Evolutionary conservation across 164 flowering plant species (phyloP), one percentile per base, ranked within the genome.

Genomic region (Pachysandra terminalis): DNA sequence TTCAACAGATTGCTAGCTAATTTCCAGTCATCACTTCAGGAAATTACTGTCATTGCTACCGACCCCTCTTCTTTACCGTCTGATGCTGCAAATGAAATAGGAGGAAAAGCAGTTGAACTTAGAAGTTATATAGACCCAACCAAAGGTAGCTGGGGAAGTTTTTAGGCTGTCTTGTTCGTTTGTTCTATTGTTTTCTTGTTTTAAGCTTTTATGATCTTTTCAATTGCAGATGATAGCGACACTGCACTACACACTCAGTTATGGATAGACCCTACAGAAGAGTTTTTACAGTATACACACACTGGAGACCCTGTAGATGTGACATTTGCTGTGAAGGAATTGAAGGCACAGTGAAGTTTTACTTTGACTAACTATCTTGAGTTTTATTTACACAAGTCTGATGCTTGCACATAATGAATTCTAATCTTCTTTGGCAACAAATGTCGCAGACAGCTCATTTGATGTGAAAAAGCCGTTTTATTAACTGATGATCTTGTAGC

Each of bases 241-340:
- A 80, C 93, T 66, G 84, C 88, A 9, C 73, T 96, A 51, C 91
- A 96, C 76, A 96, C 99, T 68, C 98, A 93, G 72, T 81, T 96
- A 22, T 96, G 99, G 99, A 90, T 93, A 77, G 97, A 96, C 79
- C 99, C 99, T 59, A 56, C 75, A 16, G 98, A 96, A 80, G 99
- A 90, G 80, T 96, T 96, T 85, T 71, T 93, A 79, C 94, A 86
- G 65, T 95, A 93, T 78, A 68, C 68, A 56, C 99, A 96, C 79
- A 68, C 77, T 40, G 97, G 96, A 63, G 90, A 90, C 59, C 93
- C 99, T 35, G 89, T 88, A 37, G 99, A 96, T 79, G 87, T 96
- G 58, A 93, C 99, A 35, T 91, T 96, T 76, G 87, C 85, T 51
- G 83, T 96, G 75, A 96, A 93, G 79, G 99, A 96, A 74, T 66